Conservation (phyloP, 371 early-diverging fungal genomes). For the Smittium mucronatum region DNA sequence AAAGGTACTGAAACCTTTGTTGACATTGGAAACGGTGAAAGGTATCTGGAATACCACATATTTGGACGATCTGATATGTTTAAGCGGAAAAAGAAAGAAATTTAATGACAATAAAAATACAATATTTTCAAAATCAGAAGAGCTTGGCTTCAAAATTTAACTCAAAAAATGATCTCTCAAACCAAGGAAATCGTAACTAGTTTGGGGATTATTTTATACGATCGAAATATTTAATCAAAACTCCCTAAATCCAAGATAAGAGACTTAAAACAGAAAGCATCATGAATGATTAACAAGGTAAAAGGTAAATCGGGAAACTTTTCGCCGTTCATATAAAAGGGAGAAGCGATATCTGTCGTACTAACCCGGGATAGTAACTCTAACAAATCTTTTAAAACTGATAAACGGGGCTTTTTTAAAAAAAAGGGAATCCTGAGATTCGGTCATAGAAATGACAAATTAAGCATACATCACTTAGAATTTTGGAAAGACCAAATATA, state of each 20-base stretch:
- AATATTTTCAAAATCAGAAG: conserved; percentile 17
- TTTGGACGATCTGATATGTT: conserved; percentile 29
- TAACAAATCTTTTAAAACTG: background rate
- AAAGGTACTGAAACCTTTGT: conserved; percentile 25
- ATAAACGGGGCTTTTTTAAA: background rate
- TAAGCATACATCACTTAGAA: background rate
- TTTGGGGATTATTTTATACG: conserved; percentile 28
- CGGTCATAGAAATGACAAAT: background rate
- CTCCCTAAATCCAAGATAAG: background rate
- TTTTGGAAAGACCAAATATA: background rate
- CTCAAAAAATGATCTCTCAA: conserved; percentile 17
- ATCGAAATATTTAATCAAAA: background rate
- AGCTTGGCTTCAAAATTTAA: conserved; percentile 26
- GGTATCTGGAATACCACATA: conserved; percentile 29
- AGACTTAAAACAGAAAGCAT: background rate
- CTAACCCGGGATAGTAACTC: background rate
- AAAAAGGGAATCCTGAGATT: background rate
- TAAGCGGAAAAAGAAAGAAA: conserved; percentile 6
- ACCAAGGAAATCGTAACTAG: conserved; percentile 26
- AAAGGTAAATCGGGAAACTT: background rate
- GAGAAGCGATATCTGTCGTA: conserved; percentile 6
- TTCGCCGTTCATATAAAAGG: conserved; percentile 11
- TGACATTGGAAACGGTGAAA: conserved; percentile 22
- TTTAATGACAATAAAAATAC: conserved; percentile 13
- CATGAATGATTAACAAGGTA: background rate